Percentiles rank a stretch among this genome's conserved stretches.
Conservation (phyloP, 2,329 filamentous ascomycete genomes). For the Aspergillus sp. region DNA sequence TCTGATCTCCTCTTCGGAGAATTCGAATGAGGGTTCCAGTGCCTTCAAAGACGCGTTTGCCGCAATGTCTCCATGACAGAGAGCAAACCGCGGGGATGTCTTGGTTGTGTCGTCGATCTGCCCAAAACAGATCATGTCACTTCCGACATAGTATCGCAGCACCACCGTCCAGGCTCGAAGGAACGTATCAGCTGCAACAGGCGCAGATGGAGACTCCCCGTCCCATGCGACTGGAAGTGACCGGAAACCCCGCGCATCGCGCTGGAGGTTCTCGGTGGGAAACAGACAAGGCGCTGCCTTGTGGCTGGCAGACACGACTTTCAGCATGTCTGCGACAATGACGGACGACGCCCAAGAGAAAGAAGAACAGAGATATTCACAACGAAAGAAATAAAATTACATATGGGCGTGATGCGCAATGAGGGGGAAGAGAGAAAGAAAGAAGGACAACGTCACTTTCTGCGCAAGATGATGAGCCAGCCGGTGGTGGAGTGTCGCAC, state of each 20-base stretch:
- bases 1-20: neutral
- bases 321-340: slow-evolving; percentile 8
- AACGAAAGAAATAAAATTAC: neutral
- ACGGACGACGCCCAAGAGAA: neutral
- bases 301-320: slow-evolving; percentile 7
- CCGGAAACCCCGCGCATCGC: slow-evolving; percentile 5
- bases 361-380: slow-evolving; percentile 1
- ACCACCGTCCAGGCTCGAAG: slow-evolving; percentile 9
- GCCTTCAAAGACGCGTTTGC: slow-evolving; percentile 1
- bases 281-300: slow-evolving; percentile 10
- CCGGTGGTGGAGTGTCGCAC: neutral
- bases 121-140: slow-evolving; percentile 9
- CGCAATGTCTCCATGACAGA: slow-evolving; percentile 11
- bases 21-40: neutral
- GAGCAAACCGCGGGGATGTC: neutral
- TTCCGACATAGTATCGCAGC: slow-evolving; percentile 11
- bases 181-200: neutral
- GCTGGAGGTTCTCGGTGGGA: slow-evolving; percentile 11
- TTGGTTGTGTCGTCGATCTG: slow-evolving; percentile 3
- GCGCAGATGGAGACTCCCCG: neutral
- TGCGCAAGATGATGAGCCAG: neutral
- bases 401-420: neutral
- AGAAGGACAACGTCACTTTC: neutral
- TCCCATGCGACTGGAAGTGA: slow-evolving; percentile 6
- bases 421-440: neutral